Percentiles rank a stretch among this genome's conserved stretches.
Evolutionary conservation across 2,329 filamentous ascomycete genomes (phyloP).

Genomic region (Rhynchosporium secalis): DNA sequence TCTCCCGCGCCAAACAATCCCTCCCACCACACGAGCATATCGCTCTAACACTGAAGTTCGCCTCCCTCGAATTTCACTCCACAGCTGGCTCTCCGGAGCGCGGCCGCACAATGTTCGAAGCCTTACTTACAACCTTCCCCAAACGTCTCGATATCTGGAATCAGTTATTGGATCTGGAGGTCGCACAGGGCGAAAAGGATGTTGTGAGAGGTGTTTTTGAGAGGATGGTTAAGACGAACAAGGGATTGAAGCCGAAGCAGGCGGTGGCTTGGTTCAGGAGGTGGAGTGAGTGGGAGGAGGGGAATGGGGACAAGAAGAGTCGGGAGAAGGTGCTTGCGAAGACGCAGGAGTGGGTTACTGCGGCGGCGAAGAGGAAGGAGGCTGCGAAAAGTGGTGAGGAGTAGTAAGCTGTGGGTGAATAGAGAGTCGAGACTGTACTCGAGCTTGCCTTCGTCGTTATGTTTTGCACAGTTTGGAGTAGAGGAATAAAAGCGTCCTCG

Average conservation of each 20-base stretch:
- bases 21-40: conserved; percentile 67
- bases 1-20: conserved; percentile 81
- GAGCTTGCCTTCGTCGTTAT: background rate
- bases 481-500: conserved; percentile 3
- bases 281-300: conserved; percentile 88
- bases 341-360: conserved; percentile 69
- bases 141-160: conserved; percentile 94
- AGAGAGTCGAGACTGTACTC: background rate
- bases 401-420: background rate
- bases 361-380: conserved; percentile 45
- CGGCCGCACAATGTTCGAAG: conserved; percentile 92
- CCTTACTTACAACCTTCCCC: conserved; percentile 77
- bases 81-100: conserved; percentile 81
- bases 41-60: conserved; percentile 82
- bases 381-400: conserved; percentile 13
- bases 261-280: conserved; percentile 87
- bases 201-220: conserved; percentile 78
- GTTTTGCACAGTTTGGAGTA: conserved; percentile 23
- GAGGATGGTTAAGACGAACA: conserved; percentile 63
- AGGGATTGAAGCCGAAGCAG: conserved; percentile 75
- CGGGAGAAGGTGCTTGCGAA: conserved; percentile 69
- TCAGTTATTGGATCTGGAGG: conserved; percentile 84
- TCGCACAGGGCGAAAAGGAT: conserved; percentile 56
- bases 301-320: conserved; percentile 67
- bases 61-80: conserved; percentile 86